Percentiles rank a stretch among this genome's conserved stretches.
Evolutionary conservation across 352 stramenopile genomes (phyloP).

Genomic region (Aphanomyces cochlioides): DNA sequence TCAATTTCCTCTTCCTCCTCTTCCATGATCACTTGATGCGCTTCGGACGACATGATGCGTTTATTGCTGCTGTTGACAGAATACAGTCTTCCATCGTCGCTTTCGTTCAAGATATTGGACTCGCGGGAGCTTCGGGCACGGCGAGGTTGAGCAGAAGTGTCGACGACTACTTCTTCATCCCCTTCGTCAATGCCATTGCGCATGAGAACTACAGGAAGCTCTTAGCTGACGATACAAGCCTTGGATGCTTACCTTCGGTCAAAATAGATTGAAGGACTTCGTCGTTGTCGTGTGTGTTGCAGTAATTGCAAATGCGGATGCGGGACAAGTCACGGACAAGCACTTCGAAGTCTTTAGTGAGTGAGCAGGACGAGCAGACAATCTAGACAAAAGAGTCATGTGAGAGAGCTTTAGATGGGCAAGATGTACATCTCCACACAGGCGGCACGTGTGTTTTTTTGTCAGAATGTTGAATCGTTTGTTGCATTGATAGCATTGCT

Average conservation of each 20-base stretch:
- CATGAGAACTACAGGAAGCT: not conserved
- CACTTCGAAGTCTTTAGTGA: slow-evolving; percentile 4
- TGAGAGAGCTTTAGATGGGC: not conserved
- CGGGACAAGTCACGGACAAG: not conserved
- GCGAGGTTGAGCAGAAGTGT: not conserved
- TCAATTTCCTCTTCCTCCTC: not conserved
- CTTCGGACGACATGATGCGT: not conserved
- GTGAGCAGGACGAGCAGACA: slow-evolving; percentile 15
- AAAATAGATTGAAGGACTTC: not conserved
- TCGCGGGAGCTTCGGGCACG: not conserved
- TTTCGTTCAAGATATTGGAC: not conserved
- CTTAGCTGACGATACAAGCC: too few species aligned
- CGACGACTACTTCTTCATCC: not conserved
- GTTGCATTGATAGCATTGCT: slow-evolving; percentile 7
- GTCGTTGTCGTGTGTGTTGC: slow-evolving; percentile 6
- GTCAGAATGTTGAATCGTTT: slow-evolving; percentile 7
- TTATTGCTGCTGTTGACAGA: not conserved
- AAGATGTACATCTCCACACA: slow-evolving; percentile 19
- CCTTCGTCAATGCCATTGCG: not conserved
- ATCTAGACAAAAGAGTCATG: slow-evolving; percentile 12
- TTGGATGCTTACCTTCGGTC: not conserved
- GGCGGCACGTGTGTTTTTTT: slow-evolving; percentile 18
- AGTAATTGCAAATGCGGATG: slow-evolving; percentile 15
- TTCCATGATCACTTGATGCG: not conserved
- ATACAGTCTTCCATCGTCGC: not conserved